Percentiles rank a stretch among this genome's conserved stretches.
Conservation (phyloP, 306 rosid genomes). For the Prosopis cineraria region DNA sequence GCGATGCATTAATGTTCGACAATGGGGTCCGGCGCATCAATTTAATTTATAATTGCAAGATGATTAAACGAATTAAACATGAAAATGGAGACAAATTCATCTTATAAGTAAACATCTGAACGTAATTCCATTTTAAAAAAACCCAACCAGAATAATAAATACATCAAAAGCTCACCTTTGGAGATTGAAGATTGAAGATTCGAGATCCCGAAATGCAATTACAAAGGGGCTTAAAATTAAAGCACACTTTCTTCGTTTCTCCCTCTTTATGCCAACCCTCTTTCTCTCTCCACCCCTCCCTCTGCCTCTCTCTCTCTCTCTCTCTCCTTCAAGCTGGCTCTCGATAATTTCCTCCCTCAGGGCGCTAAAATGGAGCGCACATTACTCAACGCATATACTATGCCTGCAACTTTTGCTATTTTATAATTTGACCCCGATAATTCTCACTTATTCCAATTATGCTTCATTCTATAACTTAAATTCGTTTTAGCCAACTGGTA, state of each 20-base stretch:
- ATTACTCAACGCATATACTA: neutral
- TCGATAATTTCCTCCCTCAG: slow-evolving; percentile 16
- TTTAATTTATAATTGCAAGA: slow-evolving; percentile 1
- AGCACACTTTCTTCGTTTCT: slow-evolving; percentile 34
- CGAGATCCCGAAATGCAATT: slow-evolving; percentile 54
- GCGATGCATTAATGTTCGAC: slow-evolving; percentile 27
- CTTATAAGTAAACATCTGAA: neutral
- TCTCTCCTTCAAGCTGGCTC: slow-evolving; percentile 38
- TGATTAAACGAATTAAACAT: slow-evolving; percentile 13
- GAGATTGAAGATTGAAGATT: slow-evolving; percentile 37
- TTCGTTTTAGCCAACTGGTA: neutral
- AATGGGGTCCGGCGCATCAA: slow-evolving; percentile 9
- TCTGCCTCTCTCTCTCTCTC: slow-evolving; percentile 13
- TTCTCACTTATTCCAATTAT: neutral
- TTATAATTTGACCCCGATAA: neutral
- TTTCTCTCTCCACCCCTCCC: no score
- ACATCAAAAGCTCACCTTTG: slow-evolving; percentile 34
- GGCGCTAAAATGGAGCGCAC: slow-evolving; percentile 10
- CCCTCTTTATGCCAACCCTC: slow-evolving; percentile 10
- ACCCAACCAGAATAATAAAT: neutral
- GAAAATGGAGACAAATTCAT: slow-evolving; percentile 29
- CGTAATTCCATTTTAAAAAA: neutral
- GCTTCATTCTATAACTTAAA: neutral
- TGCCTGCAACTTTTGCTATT: neutral
- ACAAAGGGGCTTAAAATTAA: slow-evolving; percentile 33